Conservation (phyloP, 2,329 filamentous ascomycete species). For the Aspergillus cejpii region DNA sequence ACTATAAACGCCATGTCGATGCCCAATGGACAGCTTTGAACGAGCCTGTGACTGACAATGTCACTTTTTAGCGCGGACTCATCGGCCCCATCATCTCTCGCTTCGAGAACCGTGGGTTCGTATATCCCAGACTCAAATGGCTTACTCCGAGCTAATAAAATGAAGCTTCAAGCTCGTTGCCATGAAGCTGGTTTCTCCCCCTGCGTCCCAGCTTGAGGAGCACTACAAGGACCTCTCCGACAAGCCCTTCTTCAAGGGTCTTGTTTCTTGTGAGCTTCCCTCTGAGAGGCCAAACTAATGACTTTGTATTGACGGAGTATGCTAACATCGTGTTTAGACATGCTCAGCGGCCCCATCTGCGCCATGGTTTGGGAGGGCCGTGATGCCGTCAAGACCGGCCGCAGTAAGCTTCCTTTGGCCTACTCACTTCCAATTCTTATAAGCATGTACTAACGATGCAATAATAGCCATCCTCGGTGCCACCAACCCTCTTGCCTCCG, state of each 20-base stretch:
- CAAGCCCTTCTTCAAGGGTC: conserved; percentile 96
- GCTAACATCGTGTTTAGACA: conserved; percentile 56
- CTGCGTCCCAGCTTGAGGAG: conserved; percentile 93
- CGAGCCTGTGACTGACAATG: conserved; percentile 22
- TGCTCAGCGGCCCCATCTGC: conserved; percentile 91
- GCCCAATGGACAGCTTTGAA: conserved; percentile 7
- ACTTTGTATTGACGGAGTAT: neutral
- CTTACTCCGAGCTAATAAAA: conserved; percentile 8
- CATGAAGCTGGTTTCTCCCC: conserved; percentile 87
- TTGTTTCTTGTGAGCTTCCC: conserved; percentile 70
- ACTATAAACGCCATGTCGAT: neutral
- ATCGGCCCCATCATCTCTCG: conserved; percentile 95
- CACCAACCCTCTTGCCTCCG: conserved; percentile 94
- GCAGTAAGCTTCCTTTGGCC: conserved; percentile 52
- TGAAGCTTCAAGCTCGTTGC: conserved; percentile 92
- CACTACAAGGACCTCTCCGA: conserved; percentile 90
- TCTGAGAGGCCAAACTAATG: neutral
- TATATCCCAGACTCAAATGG: conserved; percentile 14
- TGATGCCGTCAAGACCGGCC: conserved; percentile 98
- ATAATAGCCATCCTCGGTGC: conserved; percentile 77
- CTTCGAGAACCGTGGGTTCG: conserved; percentile 92
- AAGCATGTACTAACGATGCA: conserved; percentile 10
- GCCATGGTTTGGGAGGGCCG: conserved; percentile 99
- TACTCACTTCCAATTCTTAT: conserved; percentile 12
- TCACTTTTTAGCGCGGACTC: conserved; percentile 70